Percentiles rank a stretch among this genome's conserved stretches.
Evolutionary conservation across 2,329 filamentous ascomycete species (phyloP).

Genomic region (Pseudogymnoascus sp.): DNA sequence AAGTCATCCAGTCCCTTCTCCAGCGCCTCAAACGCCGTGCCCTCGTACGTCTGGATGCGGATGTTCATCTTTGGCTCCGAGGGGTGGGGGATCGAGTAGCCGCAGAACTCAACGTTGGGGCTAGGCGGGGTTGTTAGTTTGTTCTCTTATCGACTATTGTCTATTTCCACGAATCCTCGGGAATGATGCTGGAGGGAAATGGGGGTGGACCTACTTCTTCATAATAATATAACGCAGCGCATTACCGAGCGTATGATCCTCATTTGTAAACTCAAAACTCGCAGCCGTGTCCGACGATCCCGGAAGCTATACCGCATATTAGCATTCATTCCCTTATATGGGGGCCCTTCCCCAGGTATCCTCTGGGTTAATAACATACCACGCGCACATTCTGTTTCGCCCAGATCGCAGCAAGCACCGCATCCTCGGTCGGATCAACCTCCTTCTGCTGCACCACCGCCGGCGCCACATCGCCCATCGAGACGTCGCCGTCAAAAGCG

Average conservation of each 20-base stretch:
- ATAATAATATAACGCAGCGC: slow-evolving; percentile 91
- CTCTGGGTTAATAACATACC: slow-evolving; percentile 35
- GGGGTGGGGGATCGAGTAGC: slow-evolving; percentile 94
- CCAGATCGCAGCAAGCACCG: slow-evolving; percentile 39
- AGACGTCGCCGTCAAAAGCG: slow-evolving; percentile 18
- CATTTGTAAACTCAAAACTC: slow-evolving; percentile 87
- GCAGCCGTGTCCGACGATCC: slow-evolving; percentile 81
- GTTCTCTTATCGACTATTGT: too few species aligned
- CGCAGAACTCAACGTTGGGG: slow-evolving; percentile 94
- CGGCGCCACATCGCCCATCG: slow-evolving; percentile 21
- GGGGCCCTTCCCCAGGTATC: too few species aligned
- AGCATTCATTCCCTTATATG: not conserved
- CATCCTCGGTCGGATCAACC: slow-evolving; percentile 28
- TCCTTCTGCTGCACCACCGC: slow-evolving; percentile 4
- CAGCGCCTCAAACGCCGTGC: slow-evolving; percentile 73
- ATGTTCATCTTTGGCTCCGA: slow-evolving; percentile 96
- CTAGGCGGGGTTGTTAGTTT: slow-evolving; percentile 36
- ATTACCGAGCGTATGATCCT: slow-evolving; percentile 94
- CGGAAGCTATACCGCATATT: slow-evolving; percentile 51
- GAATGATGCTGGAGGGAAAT: not conserved
- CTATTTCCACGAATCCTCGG: too few species aligned
- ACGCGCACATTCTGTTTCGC: slow-evolving; percentile 52
- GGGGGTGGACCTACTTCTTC: slow-evolving; percentile 70
- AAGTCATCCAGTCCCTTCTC: slow-evolving; percentile 86
- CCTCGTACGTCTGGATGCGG: slow-evolving; percentile 90